phyloP scores from a whole-genome alignment of 1,284 basidiomycete species.

The Mycena sp. region DNA sequence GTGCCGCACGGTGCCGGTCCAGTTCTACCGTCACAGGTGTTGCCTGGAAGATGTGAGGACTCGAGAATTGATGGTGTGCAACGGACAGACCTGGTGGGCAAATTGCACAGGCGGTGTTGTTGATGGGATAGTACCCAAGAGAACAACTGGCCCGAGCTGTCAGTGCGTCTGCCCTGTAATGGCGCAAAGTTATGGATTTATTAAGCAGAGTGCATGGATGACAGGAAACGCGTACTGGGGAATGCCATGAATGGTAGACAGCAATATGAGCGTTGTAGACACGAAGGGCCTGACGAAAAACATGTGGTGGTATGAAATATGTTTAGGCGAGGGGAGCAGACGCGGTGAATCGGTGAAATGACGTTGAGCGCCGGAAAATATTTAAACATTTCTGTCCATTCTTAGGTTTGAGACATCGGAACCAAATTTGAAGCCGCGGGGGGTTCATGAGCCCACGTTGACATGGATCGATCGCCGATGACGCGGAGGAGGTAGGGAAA shows the following conservation, averaged over 20 bases:
- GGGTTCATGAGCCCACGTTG: too few species aligned
- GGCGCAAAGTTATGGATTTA: background rate
- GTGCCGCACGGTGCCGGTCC: conserved; percentile 5
- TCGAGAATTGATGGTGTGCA: too few species aligned
- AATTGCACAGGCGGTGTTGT: background rate
- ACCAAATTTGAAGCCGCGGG: too few species aligned
- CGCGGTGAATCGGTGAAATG: background rate
- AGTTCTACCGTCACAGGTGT: background rate
- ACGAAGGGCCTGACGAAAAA: background rate
- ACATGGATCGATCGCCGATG: too few species aligned
- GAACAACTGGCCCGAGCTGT: background rate
- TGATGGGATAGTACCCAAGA: conserved; percentile 10
- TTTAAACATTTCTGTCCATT: background rate
- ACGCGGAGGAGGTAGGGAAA: too few species aligned
- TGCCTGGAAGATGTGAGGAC: background rate
- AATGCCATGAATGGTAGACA: background rate
- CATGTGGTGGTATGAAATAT: background rate
- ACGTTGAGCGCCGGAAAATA: background rate
- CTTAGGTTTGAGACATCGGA: background rate
- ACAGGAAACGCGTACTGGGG: background rate
- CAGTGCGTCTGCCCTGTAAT: background rate
- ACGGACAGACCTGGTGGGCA: background rate
- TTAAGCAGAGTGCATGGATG: too few species aligned
- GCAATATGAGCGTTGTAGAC: background rate
- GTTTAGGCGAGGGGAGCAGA: background rate